Base-by-base conservation (phyloP, 2,329 filamentous ascomycete genomes). In the Aspergillus pseudoterreus region DNA sequence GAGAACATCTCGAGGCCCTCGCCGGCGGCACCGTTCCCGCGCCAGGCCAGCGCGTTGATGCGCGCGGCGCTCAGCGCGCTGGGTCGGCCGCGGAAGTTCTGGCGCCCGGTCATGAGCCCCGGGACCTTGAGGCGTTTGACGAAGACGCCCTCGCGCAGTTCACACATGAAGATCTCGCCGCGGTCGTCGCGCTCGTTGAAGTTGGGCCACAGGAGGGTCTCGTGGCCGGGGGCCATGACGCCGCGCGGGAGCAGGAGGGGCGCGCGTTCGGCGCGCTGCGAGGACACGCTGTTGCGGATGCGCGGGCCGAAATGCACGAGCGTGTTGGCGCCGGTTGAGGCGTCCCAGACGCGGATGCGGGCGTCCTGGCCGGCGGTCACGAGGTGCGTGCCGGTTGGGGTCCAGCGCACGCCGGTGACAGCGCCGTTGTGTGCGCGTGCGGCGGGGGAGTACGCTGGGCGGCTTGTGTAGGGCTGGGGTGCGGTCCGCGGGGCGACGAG, bases 341-440 rank as follows among this genome's bases (percentile, higher is more conserved):
- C 83, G 65, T 96, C 82, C 92, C 92, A 97, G 1, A 96, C 88
- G 4, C 92, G 82, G 56, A 97, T 86, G 8, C 87, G 83, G 45
- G 88, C 80, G 67, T 97, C 94, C 52, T 95, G 87, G 0, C 91
- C 92, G 2, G 88, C 82, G 0, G 88, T 90, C 11, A 96, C 78
- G 15, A 97, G 78, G 65, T 87, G 85, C 12, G 76, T 77, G 1
- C 90, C 90, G 64, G 90, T 85, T 53, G 90, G 85, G 1, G 88
- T 92, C 90, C 91, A 97, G 1, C 85, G 78, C 6, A 96, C 75
- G 1, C 88, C 89, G 55, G 96, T 96, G 2, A 95, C 90, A 1
- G 90, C 82, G 3, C 88, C 91, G 10, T 81, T 79, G 63, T 97
- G 92, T 0, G 92, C 90, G 59, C 78, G 71, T 39, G 71, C 77